phyloP scores from a whole-genome alignment of 176 grass and related monocot species.

The Phoenix roebelenii region DNA sequence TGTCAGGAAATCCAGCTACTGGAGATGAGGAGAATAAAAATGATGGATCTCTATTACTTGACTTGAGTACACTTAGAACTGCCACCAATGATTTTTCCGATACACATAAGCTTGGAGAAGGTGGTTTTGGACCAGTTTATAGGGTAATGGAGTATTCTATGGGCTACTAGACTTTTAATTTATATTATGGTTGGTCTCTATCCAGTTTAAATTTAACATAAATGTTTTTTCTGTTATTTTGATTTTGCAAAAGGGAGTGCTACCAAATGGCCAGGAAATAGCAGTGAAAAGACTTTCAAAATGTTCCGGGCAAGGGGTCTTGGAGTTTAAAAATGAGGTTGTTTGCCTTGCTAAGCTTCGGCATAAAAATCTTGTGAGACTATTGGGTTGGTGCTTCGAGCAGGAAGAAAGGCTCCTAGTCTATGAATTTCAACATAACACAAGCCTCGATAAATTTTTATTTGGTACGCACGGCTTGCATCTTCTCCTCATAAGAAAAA shows the following conservation, averaged over 20 bases:
- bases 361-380: conserved; percentile 1
- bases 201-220: too few relatives aligned
- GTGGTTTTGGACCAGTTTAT: conserved; percentile 10
- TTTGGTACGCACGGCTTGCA: background rate
- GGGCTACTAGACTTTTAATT: too few relatives aligned
- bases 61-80: background rate
- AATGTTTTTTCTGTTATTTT: background rate
- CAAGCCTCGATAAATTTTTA: conserved; percentile 4
- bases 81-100: background rate
- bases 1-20: too few relatives aligned
- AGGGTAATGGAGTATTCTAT: background rate
- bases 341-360: background rate
- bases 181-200: too few relatives aligned
- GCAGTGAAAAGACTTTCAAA: conserved; percentile 1
- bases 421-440: background rate
- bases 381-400: conserved; percentile 1
- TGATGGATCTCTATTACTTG: background rate
- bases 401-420: background rate
- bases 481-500: background rate
- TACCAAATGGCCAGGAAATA: background rate
- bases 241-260: background rate
- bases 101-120: conserved; percentile 1
- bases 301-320: background rate
- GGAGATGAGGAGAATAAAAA: too few relatives aligned
- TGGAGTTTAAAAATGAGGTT: conserved; percentile 2